These are phyloP conservation scores for Cinnamomum chago DNA, from an alignment of 164 flowering plant species.

Conservation along the genomic window DNA sequence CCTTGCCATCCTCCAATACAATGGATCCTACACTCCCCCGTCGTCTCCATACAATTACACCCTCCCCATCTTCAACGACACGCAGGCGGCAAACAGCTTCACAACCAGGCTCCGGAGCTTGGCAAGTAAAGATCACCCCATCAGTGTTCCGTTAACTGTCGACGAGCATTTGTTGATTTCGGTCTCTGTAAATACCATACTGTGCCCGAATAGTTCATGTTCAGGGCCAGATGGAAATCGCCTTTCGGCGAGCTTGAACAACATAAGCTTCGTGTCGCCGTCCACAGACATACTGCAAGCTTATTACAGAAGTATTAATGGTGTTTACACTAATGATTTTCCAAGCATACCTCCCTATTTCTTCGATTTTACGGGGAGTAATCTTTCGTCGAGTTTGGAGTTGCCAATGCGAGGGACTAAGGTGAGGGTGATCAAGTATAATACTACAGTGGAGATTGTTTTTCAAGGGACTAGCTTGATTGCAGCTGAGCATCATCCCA, in stretches of 20 bases:
- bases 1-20: conserved; percentile 25
- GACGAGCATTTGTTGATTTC: conserved; percentile 9
- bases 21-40: neutral
- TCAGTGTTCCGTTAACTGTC: conserved; percentile 12
- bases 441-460: conserved; percentile 39
- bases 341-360: conserved; percentile 32
- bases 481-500: conserved; percentile 37
- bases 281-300: conserved; percentile 37
- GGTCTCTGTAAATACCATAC: conserved; percentile 14
- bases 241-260: conserved; percentile 47
- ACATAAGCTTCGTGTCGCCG: conserved; percentile 43
- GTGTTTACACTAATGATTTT: conserved; percentile 31
- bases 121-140: conserved; percentile 20
- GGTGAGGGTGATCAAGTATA: conserved; percentile 34
- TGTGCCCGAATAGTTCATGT: conserved; percentile 10
- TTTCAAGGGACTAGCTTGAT: conserved; percentile 44
- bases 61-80: conserved; percentile 15
- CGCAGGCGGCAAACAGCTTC: conserved; percentile 11
- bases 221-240: conserved; percentile 33
- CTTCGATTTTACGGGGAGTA: conserved; percentile 38
- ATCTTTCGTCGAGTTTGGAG: conserved; percentile 11
- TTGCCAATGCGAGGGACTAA: conserved; percentile 31
- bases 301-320: conserved; percentile 29
- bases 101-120: conserved; percentile 10
- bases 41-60: conserved; percentile 6